These are phyloP conservation scores for Acacia pycnantha DNA, from an alignment of 331 rosid species.

Conservation along the genomic window DNA sequence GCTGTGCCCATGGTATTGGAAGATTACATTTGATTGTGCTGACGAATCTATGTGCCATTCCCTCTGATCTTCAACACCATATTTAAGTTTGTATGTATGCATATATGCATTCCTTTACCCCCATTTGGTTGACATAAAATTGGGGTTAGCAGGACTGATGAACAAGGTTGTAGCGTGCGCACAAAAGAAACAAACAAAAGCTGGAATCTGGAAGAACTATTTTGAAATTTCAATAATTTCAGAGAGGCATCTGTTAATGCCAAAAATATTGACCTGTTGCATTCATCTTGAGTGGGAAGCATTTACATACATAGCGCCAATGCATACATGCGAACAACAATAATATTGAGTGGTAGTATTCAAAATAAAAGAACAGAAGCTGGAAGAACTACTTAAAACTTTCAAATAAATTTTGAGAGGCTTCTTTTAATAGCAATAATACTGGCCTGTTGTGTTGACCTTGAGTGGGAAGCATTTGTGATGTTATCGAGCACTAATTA, in stretches of 20 bases:
- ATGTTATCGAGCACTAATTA: constrained; percentile 10
- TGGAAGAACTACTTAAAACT: background rate
- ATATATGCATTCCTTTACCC: background rate
- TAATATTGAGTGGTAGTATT: background rate
- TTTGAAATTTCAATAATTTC: background rate
- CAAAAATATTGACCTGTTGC: background rate
- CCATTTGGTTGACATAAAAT: background rate
- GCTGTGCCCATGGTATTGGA: constrained; percentile 21
- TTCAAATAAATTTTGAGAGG: background rate
- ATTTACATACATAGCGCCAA: background rate
- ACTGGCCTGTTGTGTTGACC: background rate
- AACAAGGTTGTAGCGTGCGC: background rate
- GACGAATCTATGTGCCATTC: constrained; percentile 5
- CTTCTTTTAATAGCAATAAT: constrained; percentile 12
- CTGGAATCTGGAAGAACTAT: background rate
- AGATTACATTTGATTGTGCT: constrained; percentile 16
- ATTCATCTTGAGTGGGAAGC: constrained; percentile 15
- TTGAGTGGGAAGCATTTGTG: constrained; percentile 20
- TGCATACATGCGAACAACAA: background rate
- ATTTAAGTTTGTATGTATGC: background rate
- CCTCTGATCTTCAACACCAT: background rate
- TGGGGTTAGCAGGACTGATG: background rate
- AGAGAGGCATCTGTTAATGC: background rate
- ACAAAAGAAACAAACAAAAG: background rate
- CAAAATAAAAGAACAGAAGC: background rate